phyloP scores from a whole-genome alignment of 192 early-diverging fungal species.

The Linnemannia elongata region DNA sequence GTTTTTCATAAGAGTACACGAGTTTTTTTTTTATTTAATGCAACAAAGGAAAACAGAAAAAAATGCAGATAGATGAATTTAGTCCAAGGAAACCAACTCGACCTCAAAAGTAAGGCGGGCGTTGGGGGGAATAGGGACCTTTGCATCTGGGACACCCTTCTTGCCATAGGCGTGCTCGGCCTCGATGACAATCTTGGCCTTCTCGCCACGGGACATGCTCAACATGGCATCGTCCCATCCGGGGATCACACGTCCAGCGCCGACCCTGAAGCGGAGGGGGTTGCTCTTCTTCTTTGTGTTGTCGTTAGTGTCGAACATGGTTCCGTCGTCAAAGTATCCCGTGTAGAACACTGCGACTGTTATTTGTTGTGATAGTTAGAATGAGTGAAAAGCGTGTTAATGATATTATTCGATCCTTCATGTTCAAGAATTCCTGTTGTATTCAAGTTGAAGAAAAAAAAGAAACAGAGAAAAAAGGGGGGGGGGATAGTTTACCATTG shows the following conservation, averaged over 20 bases:
- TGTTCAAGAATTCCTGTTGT: too few relatives aligned
- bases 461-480: background rate
- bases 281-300: slow-evolving; percentile 72
- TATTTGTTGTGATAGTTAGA: background rate
- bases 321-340: slow-evolving; percentile 77
- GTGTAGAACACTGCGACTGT: slow-evolving; percentile 71
- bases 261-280: slow-evolving; percentile 81
- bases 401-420: background rate
- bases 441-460: too few relatives aligned
- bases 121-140: slow-evolving; percentile 71
- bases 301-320: slow-evolving; percentile 78
- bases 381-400: background rate
- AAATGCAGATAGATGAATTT: slow-evolving; percentile 8
- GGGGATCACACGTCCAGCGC: slow-evolving; percentile 69
- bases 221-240: slow-evolving; percentile 82
- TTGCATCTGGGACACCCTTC: slow-evolving; percentile 65
- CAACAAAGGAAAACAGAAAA: background rate
- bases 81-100: slow-evolving; percentile 68
- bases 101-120: slow-evolving; percentile 76
- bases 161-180: slow-evolving; percentile 78
- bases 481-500: slow-evolving; percentile 58
- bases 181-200: slow-evolving; percentile 70
- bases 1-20: background rate
- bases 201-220: slow-evolving; percentile 77
- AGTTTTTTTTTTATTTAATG: background rate